Evolutionary conservation across 352 stramenopile genomes (phyloP), one percentile per base, ranked within the genome.

Genomic region (Phytophthora idaei): DNA sequence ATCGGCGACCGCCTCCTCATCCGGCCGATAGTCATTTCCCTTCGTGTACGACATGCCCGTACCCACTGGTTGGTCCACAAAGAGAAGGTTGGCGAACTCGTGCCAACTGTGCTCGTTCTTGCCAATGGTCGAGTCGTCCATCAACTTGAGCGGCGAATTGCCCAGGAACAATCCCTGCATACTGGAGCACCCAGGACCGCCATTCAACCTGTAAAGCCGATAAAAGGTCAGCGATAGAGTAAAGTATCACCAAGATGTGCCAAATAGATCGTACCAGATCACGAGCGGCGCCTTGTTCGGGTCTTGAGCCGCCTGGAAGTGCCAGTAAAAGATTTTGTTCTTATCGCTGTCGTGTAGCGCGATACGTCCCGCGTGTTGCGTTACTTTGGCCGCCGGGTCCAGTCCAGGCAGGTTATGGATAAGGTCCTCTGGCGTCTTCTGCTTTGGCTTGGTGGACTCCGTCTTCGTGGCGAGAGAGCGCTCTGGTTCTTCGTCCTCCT

Each of bases 251-350:
- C 12, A 61, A 11, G 32, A 59, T 50, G 41, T 53, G 21, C 37
- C 45, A 63, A 47, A 48, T 5, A 52, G 14, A 17, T 4, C n/a
- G 10, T 68, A 92, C 83, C 87, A 95, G 14, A 95, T 80, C 1
- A 92, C 68, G 15, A 95, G 73, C 32, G 85, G 85, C 28, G 77
- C 76, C 8, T 64, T 83, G 57, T 85, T 74, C 5, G 85, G 36
- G 14, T 81, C 57, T 14, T 73, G 64, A 12, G 76, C 65, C 1
- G 85, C 82, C 21, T 76, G 67, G 42, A 95, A 90, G 55, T 91
- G 85, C 87, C 87, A 95, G 55, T 93, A 95, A 61, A 95, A 95
- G 29, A 95, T 74, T 2, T 71, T 64, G 63, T 90, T 90, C 21
- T 75, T 77, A 29, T 76, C 78, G 12, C 37, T 69, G 14, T 77